Conservation (phyloP, 257 asterid species). For the Lycium ferocissimum region DNA sequence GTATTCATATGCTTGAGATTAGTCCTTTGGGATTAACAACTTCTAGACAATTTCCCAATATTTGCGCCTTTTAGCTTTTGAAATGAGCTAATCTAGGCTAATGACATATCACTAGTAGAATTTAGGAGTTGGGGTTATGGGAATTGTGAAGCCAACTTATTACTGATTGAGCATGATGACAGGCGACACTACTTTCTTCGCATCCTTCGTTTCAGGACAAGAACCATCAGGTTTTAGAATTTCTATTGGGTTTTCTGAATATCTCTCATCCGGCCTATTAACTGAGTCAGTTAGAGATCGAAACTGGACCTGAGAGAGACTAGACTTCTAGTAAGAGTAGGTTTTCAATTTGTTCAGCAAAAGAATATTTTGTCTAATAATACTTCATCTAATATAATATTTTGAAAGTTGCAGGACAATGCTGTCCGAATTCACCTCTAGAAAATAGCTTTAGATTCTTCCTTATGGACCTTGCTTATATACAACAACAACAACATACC, state of each 20-base stretch:
- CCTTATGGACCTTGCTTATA: neutral
- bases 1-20: neutral
- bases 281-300: too few relatives aligned
- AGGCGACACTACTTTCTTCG: too few relatives aligned
- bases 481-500: too few relatives aligned
- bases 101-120: neutral
- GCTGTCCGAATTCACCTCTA: neutral
- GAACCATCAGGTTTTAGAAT: too few relatives aligned
- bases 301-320: too few relatives aligned
- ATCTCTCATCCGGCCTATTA: too few relatives aligned
- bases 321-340: too few relatives aligned
- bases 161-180: too few relatives aligned
- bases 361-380: neutral
- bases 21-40: neutral
- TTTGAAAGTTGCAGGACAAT: neutral
- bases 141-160: neutral
- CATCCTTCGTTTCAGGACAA: too few relatives aligned
- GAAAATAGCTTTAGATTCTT: constrained; percentile 1
- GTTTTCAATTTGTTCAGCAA: neutral
- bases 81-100: neutral
- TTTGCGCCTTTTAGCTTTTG: neutral
- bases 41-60: constrained; percentile 4
- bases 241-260: too few relatives aligned
- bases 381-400: too few relatives aligned
- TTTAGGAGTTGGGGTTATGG: neutral